These are phyloP conservation scores for Fomitopsis pulvina DNA, from an alignment of 768 basidiomycete species.

Conservation along the genomic window DNA sequence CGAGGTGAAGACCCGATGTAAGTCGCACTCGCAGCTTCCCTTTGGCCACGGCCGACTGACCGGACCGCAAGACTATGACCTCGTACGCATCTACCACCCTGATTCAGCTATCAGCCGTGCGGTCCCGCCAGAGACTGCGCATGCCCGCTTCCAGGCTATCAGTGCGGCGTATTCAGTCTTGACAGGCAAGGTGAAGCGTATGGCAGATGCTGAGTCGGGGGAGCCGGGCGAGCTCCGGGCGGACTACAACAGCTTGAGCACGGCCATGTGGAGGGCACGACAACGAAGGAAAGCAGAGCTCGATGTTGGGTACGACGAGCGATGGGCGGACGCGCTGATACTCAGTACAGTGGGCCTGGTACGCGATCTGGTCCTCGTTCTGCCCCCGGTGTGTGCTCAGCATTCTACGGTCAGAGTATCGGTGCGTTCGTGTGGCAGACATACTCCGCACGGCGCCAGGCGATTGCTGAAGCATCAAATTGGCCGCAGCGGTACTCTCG, in stretches of 20 bases:
- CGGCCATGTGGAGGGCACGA: conserved; percentile 37
- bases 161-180: conserved; percentile 61
- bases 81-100: conserved; percentile 75
- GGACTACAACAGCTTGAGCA: conserved; percentile 10
- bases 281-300: conserved; percentile 30
- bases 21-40: conserved; percentile 17
- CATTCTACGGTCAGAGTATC: conserved; percentile 12
- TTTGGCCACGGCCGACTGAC: neutral
- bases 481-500: neutral
- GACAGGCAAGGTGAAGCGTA: conserved; percentile 34
- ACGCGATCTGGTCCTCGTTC: conserved; percentile 6
- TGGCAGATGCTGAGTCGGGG: conserved; percentile 22
- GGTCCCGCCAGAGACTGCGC: conserved; percentile 42
- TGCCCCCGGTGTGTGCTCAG: neutral
- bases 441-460: conserved; percentile 17
- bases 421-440: conserved; percentile 20
- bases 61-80: conserved; percentile 58
- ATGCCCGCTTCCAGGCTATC: conserved; percentile 65
- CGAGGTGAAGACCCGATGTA: conserved; percentile 34
- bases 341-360: conserved; percentile 50
- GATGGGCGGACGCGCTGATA: conserved; percentile 61
- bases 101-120: conserved; percentile 46
- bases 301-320: conserved; percentile 50
- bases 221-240: neutral
- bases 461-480: conserved; percentile 8